phyloP scores from a whole-genome alignment of 2,329 filamentous ascomycete species.

The Colletotrichum spaethianum region DNA sequence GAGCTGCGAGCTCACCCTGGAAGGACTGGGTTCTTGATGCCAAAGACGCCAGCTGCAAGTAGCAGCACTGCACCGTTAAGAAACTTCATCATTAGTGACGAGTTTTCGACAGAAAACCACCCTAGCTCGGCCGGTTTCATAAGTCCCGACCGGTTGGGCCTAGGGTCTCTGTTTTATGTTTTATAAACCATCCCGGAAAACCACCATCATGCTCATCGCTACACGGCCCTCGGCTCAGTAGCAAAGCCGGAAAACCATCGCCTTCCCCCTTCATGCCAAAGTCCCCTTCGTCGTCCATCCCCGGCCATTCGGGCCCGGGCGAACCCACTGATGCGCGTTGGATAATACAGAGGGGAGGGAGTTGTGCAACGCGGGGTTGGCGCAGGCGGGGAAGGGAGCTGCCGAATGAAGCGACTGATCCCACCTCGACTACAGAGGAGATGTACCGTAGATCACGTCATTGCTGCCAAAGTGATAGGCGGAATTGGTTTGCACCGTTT shows the following conservation, averaged over 20 bases:
- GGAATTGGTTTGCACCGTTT: slow-evolving; percentile 30
- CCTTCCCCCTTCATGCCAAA: background rate
- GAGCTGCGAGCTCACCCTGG: slow-evolving; percentile 9
- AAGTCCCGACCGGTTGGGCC: background rate
- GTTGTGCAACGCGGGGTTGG: slow-evolving; percentile 19
- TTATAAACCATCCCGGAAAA: slow-evolving; percentile 1
- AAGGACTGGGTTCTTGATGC: slow-evolving; percentile 36
- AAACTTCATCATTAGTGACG: slow-evolving; percentile 27
- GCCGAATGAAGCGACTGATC: slow-evolving; percentile 27
- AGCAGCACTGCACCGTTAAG: slow-evolving; percentile 11
- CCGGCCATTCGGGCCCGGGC: slow-evolving; percentile 11
- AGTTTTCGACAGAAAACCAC: too few species aligned
- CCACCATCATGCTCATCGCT: background rate
- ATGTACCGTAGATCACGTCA: slow-evolving; percentile 9
- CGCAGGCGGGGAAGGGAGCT: slow-evolving; percentile 2
- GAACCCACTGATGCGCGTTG: slow-evolving; percentile 17
- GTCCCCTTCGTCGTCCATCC: background rate
- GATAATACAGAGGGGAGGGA: background rate
- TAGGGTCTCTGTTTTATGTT: background rate
- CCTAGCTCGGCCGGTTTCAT: background rate
- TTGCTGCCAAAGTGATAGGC: slow-evolving; percentile 25
- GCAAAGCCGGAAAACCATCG: background rate
- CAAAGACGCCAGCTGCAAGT: slow-evolving; percentile 20
- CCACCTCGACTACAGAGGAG: background rate
- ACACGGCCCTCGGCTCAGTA: background rate